These are phyloP conservation scores for Colletotrichum musicola DNA, from an alignment of 2,329 filamentous ascomycete genomes.

Conservation along the genomic window DNA sequence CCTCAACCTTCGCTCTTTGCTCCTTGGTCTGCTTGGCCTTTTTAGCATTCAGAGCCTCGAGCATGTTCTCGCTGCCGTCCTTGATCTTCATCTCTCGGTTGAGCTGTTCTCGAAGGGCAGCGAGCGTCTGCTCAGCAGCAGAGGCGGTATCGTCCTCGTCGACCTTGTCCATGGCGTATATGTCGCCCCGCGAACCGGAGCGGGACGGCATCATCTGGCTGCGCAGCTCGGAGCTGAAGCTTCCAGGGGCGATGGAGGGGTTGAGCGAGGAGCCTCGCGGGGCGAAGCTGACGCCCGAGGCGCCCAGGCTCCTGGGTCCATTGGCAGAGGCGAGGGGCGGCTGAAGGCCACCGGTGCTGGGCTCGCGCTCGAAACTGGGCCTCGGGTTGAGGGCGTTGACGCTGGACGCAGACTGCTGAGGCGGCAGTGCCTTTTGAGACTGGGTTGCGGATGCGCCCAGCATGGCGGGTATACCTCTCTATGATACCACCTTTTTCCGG, in stretches of 20 bases:
- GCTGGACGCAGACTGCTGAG: constrained; percentile 52
- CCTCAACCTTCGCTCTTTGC: constrained; percentile 82
- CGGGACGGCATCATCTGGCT: constrained; percentile 77
- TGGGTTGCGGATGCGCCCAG: constrained; percentile 67
- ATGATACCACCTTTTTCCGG: constrained; percentile 39
- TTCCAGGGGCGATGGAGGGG: constrained; percentile 79
- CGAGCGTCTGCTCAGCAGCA: constrained; percentile 79
- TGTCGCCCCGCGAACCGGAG: constrained; percentile 69
- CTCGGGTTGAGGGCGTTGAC: constrained; percentile 51
- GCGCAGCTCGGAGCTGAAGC: constrained; percentile 90
- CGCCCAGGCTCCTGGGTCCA: constrained; percentile 59
- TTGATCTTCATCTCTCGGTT: constrained; percentile 98
- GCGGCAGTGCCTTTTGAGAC: constrained; percentile 64
- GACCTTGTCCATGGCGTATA: constrained; percentile 66
- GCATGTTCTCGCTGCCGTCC: constrained; percentile 95
- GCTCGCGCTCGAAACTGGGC: constrained; percentile 69
- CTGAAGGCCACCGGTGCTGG: constrained; percentile 57
- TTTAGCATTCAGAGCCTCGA: constrained; percentile 94
- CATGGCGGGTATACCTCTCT: constrained; percentile 53
- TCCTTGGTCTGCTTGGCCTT: constrained; percentile 96
- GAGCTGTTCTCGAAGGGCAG: constrained; percentile 83
- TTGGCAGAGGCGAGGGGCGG: constrained; percentile 49
- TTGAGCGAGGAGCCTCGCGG: constrained; percentile 78
- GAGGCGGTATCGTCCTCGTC: constrained; percentile 71
- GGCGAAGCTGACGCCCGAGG: constrained; percentile 71